Evolutionary conservation across 2,329 filamentous ascomycete genomes (phyloP).

Genomic region (Xylaria sp.): DNA sequence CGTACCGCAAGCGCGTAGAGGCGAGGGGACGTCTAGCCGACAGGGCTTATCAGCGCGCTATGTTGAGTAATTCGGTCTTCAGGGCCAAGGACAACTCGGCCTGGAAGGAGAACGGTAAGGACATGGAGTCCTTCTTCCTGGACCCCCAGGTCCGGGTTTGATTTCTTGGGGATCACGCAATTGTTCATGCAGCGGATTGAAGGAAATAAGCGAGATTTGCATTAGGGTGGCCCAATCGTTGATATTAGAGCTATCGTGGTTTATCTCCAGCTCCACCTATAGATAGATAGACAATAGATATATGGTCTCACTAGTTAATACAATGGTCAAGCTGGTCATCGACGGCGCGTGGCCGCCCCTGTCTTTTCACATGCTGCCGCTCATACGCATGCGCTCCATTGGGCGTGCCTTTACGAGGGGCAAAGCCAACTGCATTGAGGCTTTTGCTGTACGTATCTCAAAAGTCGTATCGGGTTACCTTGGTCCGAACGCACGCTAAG

Average conservation of each 20-base stretch:
- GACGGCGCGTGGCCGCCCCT: not conserved
- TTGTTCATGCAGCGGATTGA: not conserved
- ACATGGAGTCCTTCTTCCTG: constrained; percentile 22
- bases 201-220: constrained; percentile 8
- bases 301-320: not conserved
- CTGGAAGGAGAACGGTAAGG: constrained; percentile 22
- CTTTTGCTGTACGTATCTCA: not conserved
- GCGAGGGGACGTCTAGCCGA: constrained; percentile 29
- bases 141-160: constrained; percentile 29
- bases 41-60: constrained; percentile 30
- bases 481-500: constrained; percentile 1
- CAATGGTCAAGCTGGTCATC: not conserved
- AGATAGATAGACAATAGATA: not conserved
- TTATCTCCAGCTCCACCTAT: constrained; percentile 13
- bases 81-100: constrained; percentile 35
- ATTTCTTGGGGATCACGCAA: constrained; percentile 20
- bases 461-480: not conserved
- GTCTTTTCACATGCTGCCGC: not conserved
- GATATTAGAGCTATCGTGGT: constrained; percentile 21
- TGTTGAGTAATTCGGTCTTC: constrained; percentile 35
- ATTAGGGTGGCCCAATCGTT: constrained; percentile 17
- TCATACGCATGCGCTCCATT: not conserved
- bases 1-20: constrained; percentile 60
- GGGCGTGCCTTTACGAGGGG: not conserved
- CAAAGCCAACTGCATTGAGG: not conserved